Base-by-base conservation (phyloP, 371 early-diverging fungal genomes). In the Lichtheimia ornata region DNA sequence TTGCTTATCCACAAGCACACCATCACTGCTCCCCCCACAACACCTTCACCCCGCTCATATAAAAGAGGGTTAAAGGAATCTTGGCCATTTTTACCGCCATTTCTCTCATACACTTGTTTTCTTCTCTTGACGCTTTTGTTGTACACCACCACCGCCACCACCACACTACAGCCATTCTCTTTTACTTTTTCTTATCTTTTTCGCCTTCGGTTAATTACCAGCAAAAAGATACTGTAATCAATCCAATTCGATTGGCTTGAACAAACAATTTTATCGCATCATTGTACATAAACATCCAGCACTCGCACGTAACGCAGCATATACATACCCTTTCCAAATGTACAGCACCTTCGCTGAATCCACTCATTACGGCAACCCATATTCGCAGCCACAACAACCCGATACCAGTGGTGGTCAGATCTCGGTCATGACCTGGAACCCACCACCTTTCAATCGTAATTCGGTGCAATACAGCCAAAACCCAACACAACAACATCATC, bases 341-440 rank as follows among this genome's bases (percentile, higher is more conserved):
- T 56, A 56, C 41, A 55, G 20, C 20, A 35, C 17, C 13, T 22
- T 3, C 40, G 30, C 55, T 35, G 40, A 55, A 56, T 7, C 40
- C 20, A 45, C 40, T 18, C 15, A 24, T 13, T 20, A 44, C n/a
- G 6, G 43, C 24, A 27, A 35, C 18, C 30, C 35, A 55, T 22
- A 44, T 49, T 40, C 51, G 15, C 45, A 27, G 18, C 45, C 35
- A 4, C 17, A 50, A 43, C 27, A 4, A 3, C 24, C 41, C 22
- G 13, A 30, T 40, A 52, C 44, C 17, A 47, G 11, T 47, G 54
- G 54, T 35, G 52, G 63, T 57, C 58, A 18, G 57, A 63, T 57
- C 51, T 57, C 56, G 56, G 63, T 44, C 56, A 63, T 63, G 57
- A 63, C 63, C 51, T 63, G 63, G 63, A 63, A 63, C 63, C 58